Evolutionary conservation across 495 filamentous ascomycete genomes (phyloP).

Genomic region (Copromyces sp.): DNA sequence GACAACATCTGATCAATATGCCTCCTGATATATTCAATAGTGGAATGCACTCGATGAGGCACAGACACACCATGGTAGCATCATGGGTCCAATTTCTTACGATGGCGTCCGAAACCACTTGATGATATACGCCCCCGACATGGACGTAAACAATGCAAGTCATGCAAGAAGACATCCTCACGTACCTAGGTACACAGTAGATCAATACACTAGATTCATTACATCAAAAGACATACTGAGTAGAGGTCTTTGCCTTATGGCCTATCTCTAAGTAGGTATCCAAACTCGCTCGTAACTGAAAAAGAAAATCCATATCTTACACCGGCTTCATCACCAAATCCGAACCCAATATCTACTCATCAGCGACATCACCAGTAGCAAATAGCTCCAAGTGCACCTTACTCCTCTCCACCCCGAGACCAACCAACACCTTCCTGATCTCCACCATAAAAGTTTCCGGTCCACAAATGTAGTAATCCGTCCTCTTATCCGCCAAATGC

Average conservation of each 20-base stretch:
- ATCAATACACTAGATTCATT: not conserved
- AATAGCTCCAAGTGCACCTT: constrained; percentile 59
- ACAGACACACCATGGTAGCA: not conserved
- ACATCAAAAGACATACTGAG: not conserved
- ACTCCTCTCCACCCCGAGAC: constrained; percentile 40
- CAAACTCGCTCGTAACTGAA: not conserved
- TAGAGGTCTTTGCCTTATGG: not conserved
- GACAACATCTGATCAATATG: not conserved
- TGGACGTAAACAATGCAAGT: not conserved
- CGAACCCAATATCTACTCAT: constrained; percentile 3
- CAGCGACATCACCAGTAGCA: constrained; percentile 43
- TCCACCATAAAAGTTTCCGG: constrained; percentile 57
- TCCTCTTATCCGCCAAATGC: constrained; percentile 36
- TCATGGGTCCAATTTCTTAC: not conserved
- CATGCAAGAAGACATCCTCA: not conserved
- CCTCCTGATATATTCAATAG: not conserved
- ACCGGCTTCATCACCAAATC: not conserved
- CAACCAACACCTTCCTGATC: constrained; percentile 36
- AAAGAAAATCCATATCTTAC: not conserved
- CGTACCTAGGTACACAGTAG: not conserved
- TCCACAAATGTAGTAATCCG: constrained; percentile 62
- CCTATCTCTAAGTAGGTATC: not conserved
- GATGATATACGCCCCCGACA: not conserved
- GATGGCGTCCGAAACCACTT: not conserved
- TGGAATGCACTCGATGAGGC: not conserved